These are phyloP conservation scores for Picochlorum sp. DNA, from an alignment of 139 green algal genomes.

Conservation along the genomic window DNA sequence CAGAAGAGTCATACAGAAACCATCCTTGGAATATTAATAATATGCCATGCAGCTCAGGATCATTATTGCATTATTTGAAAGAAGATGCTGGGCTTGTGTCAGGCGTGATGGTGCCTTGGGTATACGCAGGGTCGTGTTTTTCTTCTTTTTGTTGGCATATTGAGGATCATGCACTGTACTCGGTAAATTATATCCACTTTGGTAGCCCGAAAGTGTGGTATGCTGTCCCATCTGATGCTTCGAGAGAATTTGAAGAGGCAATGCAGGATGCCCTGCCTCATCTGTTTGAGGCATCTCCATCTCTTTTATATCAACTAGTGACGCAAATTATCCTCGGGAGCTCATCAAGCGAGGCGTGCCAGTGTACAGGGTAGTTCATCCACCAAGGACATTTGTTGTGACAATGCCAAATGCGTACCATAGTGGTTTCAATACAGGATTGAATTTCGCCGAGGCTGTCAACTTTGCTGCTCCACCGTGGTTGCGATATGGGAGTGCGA, in stretches of 20 bases:
- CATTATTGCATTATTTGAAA: conserved; percentile 52
- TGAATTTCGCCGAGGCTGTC: conserved; percentile 65
- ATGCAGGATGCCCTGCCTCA: conserved; percentile 61
- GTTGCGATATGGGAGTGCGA: conserved; percentile 63
- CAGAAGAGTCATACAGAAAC: conserved; percentile 27
- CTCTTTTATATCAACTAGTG: conserved; percentile 68
- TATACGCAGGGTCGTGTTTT: conserved; percentile 60
- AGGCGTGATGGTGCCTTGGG: conserved; percentile 78
- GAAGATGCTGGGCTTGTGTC: conserved; percentile 56
- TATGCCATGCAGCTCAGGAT: conserved; percentile 46
- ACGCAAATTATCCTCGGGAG: conserved; percentile 70
- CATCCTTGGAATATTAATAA: conserved; percentile 81
- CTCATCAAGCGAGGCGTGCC: conserved; percentile 60
- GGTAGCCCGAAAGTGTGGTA: conserved; percentile 65
- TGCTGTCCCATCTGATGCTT: conserved; percentile 46
- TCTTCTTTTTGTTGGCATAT: conserved; percentile 73
- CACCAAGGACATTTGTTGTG: conserved; percentile 76
- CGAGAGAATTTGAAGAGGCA: conserved; percentile 46
- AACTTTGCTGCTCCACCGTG: conserved; percentile 88
- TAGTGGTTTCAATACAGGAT: conserved; percentile 75
- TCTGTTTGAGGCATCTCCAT: conserved; percentile 51
- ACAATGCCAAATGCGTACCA: conserved; percentile 87
- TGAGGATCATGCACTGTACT: conserved; percentile 81
- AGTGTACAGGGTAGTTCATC: conserved; percentile 66
- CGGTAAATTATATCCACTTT: conserved; percentile 77